Evolutionary conservation across 176 grass and related monocot species (phyloP), one percentile per base, ranked within the genome.

Genomic region (Chloris gayana): DNA sequence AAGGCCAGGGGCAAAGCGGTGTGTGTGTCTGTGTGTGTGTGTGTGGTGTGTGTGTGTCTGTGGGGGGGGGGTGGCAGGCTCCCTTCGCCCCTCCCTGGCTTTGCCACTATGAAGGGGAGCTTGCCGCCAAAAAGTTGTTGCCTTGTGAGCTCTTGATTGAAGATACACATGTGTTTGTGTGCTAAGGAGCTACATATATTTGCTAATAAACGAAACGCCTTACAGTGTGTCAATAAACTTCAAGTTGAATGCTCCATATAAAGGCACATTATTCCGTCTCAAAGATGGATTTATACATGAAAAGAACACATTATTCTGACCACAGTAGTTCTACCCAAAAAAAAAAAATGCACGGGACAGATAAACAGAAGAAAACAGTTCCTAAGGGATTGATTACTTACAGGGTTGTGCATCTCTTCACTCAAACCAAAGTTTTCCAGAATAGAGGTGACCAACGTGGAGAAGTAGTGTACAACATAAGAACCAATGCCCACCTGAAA

Each of bases 341-440:
- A 46, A 26, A 11, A 51, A 62, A 35, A 46, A 26, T 53, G 17
- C 9, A 57, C 21, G 1, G 4, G 26, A 26, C 21, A 80, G 21
- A 35, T 32, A 42, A 74, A 29, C 9, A 15, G 17, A 38, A 17
- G 14, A 75, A 67, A 30, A 67, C 6, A 34, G 14, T 57, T 74
- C 49, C 22, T 37, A 45, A 12, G 76, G 31, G 71, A 82, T 24
- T 17, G 72, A 25, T 74, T 60, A 85, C 95, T 95, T 93, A 98
- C 96, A 67, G 96, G 96, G 60, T 95, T 95, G 72, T 98, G 90
- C 90, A 98, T 89, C 77, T 98, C 96, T 85, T 98, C 92, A 62
- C 75, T 89, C 70, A 95, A 79, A 59, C 92, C 92, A 79, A 98
- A 93, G 70, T 78, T 91, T 76, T 77, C 90, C 37, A 98, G 88